Conservation (phyloP, 352 stramenopile genomes). For the Pythium aristosporum region DNA sequence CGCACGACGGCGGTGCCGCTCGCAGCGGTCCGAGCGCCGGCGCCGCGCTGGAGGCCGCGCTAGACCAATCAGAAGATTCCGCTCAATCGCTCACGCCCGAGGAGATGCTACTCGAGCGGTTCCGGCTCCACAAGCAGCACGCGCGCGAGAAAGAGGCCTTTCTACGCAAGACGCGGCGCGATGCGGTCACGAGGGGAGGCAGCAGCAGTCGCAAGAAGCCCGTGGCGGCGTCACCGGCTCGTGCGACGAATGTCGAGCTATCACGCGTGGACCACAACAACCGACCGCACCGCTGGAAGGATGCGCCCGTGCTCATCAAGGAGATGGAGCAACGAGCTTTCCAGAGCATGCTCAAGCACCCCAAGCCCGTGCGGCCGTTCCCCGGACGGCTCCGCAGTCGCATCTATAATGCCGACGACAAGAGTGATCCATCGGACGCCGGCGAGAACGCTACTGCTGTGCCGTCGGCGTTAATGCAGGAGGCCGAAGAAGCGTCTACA, state of each 20-base stretch:
- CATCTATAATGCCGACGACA: conserved; percentile 34
- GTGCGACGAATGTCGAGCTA: conserved; percentile 34
- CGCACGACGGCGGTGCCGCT: not conserved
- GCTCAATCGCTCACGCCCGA: conserved; percentile 25
- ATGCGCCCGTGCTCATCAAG: conserved; percentile 52
- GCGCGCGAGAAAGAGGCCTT: conserved; percentile 63
- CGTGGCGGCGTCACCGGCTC: conserved; percentile 10
- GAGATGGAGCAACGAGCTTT: conserved; percentile 64
- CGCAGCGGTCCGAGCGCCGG: conserved; percentile 6
- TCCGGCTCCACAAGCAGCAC: conserved; percentile 80
- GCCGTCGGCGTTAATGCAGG: not conserved
- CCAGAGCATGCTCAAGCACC: conserved; percentile 53
- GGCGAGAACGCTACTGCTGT: conserved; percentile 4
- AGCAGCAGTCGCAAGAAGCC: conserved; percentile 10
- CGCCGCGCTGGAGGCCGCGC: not conserved
- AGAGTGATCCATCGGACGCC: conserved; percentile 6
- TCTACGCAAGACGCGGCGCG: conserved; percentile 54
- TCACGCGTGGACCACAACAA: conserved; percentile 86
- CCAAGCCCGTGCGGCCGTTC: conserved; percentile 53
- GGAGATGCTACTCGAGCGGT: conserved; percentile 67
- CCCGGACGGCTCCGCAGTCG: conserved; percentile 55
- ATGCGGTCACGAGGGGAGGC: conserved; percentile 6
- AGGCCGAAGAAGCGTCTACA: not conserved
- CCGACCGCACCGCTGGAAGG: conserved; percentile 84
- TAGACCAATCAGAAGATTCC: not conserved